phyloP scores from a whole-genome alignment of 441 rosid species.

The Flueggea neowawraea region DNA sequence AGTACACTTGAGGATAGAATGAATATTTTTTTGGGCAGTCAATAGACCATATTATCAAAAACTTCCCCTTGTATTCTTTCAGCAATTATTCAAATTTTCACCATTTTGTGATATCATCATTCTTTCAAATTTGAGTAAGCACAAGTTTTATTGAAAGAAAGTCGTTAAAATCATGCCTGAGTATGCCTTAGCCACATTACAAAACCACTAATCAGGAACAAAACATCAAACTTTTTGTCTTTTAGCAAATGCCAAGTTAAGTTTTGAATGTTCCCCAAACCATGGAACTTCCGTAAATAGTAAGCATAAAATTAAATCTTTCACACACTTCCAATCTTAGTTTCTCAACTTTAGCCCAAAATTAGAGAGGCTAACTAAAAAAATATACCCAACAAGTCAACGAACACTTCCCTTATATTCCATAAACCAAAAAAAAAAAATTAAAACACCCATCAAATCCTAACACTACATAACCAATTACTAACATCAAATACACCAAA shows the following conservation, averaged over 20 bases:
- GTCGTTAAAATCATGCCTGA: too few relatives aligned
- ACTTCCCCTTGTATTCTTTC: too few relatives aligned
- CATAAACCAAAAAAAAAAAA: neutral
- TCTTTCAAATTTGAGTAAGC: too few relatives aligned
- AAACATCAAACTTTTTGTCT: neutral
- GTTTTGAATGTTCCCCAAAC: too few relatives aligned
- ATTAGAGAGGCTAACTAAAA: neutral
- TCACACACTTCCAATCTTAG: neutral
- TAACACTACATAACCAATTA: neutral
- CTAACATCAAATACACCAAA: neutral
- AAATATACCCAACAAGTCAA: constrained; percentile 5
- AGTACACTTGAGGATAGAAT: too few relatives aligned
- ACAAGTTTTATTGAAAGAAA: too few relatives aligned
- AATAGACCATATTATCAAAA: too few relatives aligned
- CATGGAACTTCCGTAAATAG: neutral
- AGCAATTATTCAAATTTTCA: too few relatives aligned
- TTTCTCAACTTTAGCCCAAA: neutral
- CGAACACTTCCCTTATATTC: neutral
- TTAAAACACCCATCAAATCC: neutral
- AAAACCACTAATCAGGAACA: neutral
- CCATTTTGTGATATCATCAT: too few relatives aligned
- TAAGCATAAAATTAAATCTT: constrained; percentile 2
- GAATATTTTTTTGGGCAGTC: too few relatives aligned
- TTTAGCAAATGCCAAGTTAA: too few relatives aligned
- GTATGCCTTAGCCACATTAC: too few relatives aligned